Conservation (phyloP, 495 filamentous ascomycete species). For the Pyronema domesticum region DNA sequence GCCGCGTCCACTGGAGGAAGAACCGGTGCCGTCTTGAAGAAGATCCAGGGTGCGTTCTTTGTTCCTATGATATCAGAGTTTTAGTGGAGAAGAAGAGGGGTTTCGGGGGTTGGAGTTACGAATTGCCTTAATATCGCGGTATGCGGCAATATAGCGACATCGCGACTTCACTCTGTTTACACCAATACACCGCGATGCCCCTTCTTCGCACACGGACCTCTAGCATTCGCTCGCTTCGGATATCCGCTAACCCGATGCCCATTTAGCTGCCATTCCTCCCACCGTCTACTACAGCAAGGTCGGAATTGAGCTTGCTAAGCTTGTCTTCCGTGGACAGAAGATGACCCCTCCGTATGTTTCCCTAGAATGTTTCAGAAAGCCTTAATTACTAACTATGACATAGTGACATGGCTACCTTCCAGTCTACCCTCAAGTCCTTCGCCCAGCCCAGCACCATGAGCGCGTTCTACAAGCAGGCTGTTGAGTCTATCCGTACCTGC, state of each 20-base stretch:
- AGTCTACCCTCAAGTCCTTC: constrained; percentile 60
- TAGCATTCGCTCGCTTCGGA: not conserved
- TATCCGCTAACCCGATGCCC: not conserved
- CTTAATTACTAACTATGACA: constrained; percentile 4
- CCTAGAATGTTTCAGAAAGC: not conserved
- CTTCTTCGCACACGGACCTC: not conserved
- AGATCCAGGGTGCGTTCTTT: constrained; percentile 63
- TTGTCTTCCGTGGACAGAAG: constrained; percentile 73
- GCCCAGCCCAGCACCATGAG: constrained; percentile 30
- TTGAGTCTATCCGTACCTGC: constrained; percentile 50
- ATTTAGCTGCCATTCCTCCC: constrained; percentile 61
- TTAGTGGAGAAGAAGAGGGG: not conserved
- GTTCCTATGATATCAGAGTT: not conserved
- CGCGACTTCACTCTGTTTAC: too few species aligned
- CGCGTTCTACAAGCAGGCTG: constrained; percentile 31
- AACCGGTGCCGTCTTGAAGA: constrained; percentile 60
- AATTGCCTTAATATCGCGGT: not conserved
- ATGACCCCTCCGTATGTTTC: constrained; percentile 82
- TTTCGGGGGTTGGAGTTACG: constrained; percentile 4
- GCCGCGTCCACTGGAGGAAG: constrained; percentile 59
- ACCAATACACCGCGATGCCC: not conserved
- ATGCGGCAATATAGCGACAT: not conserved
- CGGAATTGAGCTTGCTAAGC: constrained; percentile 63
- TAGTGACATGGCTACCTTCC: constrained; percentile 63
- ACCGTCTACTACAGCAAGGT: constrained; percentile 83